Evolutionary conservation across 345 rosid genomes (phyloP).

Genomic region (Barbarea vulgaris): DNA sequence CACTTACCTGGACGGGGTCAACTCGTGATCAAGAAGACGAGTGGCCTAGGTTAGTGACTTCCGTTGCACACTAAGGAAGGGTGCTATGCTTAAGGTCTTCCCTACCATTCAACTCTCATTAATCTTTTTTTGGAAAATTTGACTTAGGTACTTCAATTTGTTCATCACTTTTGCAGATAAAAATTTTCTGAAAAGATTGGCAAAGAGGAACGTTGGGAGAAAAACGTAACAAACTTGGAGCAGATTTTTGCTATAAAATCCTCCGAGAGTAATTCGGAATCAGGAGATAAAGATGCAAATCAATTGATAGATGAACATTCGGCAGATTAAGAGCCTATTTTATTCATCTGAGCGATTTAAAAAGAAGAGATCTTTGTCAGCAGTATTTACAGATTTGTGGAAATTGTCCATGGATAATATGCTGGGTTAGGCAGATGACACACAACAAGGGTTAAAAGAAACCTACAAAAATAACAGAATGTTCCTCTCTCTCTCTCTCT

Average conservation of each 20-base stretch:
- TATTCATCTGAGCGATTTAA: neutral
- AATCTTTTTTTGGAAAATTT: no score
- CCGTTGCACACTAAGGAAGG: slow-evolving; percentile 44
- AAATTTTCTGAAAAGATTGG: no score
- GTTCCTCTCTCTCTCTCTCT: slow-evolving; percentile 13
- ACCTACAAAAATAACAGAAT: slow-evolving; percentile 2
- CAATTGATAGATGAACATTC: neutral
- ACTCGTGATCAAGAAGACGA: slow-evolving; percentile 39
- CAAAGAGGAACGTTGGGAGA: no score
- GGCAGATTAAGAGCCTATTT: neutral
- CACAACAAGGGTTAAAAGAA: neutral
- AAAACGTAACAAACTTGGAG: no score
- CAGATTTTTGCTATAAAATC: no score
- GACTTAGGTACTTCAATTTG: no score
- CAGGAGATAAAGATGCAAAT: no score
- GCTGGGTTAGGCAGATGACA: slow-evolving; percentile 4
- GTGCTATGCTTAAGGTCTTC: slow-evolving; percentile 48
- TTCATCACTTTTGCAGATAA: no score
- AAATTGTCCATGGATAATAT: slow-evolving; percentile 2
- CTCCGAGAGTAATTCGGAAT: neutral
- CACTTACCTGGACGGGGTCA: slow-evolving; percentile 50
- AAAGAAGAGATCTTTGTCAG: neutral
- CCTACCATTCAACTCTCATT: no score
- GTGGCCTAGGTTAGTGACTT: slow-evolving; percentile 45
- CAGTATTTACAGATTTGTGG: slow-evolving; percentile 24